Percentiles rank a stretch among this genome's conserved stretches.
phyloP scores from a whole-genome alignment of 352 stramenopile species.

The Phytophthora aleatoria region DNA sequence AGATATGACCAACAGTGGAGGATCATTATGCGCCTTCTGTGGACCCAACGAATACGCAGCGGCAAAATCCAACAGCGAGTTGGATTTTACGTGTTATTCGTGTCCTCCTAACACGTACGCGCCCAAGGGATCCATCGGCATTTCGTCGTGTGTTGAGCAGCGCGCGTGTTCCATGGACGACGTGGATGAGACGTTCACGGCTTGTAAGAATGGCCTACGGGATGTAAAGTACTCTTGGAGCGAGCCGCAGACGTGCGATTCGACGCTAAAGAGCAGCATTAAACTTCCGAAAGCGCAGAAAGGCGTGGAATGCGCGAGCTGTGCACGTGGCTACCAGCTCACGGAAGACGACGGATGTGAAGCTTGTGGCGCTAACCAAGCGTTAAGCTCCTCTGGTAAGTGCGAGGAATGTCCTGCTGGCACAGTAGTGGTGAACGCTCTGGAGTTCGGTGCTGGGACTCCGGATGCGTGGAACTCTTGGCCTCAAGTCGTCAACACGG shows the following conservation, averaged over 20 bases:
- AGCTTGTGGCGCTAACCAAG: constrained; percentile 46
- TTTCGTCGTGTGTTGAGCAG: constrained; percentile 65
- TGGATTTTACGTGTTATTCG: constrained; percentile 78
- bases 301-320: constrained; percentile 54
- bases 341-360: constrained; percentile 49
- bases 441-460: constrained; percentile 57
- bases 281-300: constrained; percentile 43
- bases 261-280: constrained; percentile 47
- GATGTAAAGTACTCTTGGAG: constrained; percentile 74
- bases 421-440: constrained; percentile 56
- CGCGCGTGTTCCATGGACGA: constrained; percentile 69
- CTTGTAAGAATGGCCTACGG: constrained; percentile 55
- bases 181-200: constrained; percentile 61
- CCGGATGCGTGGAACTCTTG: constrained; percentile 62
- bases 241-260: constrained; percentile 67
- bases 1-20: constrained; percentile 77
- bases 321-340: constrained; percentile 52
- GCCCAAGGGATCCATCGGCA: constrained; percentile 75
- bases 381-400: constrained; percentile 28
- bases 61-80: constrained; percentile 67
- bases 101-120: constrained; percentile 68
- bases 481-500: constrained; percentile 58
- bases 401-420: constrained; percentile 51
- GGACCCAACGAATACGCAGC: constrained; percentile 79
- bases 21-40: constrained; percentile 81